Evolutionary conservation across 345 rosid species (phyloP).

Genomic region (Aquilaria malaccensis): DNA sequence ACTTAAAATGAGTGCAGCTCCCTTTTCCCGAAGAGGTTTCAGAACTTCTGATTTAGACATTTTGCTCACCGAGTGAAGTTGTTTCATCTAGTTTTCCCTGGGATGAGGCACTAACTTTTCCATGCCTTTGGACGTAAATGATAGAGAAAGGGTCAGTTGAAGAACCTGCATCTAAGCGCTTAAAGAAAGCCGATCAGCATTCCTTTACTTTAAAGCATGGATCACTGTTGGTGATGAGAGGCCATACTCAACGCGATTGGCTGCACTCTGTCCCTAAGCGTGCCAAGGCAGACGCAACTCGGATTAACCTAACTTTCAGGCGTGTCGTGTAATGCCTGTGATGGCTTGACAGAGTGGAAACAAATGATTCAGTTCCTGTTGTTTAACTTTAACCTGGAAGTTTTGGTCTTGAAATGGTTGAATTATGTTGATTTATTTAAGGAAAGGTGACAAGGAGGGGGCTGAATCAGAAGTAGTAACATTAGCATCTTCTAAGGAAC

Average conservation of each 20-base stretch:
- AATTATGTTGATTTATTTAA: too few species aligned
- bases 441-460: too few species aligned
- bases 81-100: too few species aligned
- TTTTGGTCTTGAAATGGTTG: too few species aligned
- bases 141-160: slow-evolving; percentile 1
- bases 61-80: not conserved
- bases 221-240: slow-evolving; percentile 77
- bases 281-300: slow-evolving; percentile 46
- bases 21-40: not conserved
- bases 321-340: slow-evolving; percentile 29
- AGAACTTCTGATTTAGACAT: too few species aligned
- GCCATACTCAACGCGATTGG: slow-evolving; percentile 88
- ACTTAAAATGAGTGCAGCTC: not conserved
- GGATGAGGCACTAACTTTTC: too few species aligned
- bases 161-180: slow-evolving; percentile 49
- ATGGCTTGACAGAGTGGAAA: slow-evolving; percentile 3
- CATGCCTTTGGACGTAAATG: too few species aligned
- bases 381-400: too few species aligned
- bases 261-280: slow-evolving; percentile 85
- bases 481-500: too few species aligned
- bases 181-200: slow-evolving; percentile 42
- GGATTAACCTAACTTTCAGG: slow-evolving; percentile 83
- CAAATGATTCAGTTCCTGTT: too few species aligned
- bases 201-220: slow-evolving; percentile 68
- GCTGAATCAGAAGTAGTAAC: too few species aligned